Percentiles rank a stretch among this genome's conserved stretches.
These are phyloP conservation scores for Botrytis tulipae DNA, from an alignment of 2,329 filamentous ascomycete species.

Conservation along the genomic window DNA sequence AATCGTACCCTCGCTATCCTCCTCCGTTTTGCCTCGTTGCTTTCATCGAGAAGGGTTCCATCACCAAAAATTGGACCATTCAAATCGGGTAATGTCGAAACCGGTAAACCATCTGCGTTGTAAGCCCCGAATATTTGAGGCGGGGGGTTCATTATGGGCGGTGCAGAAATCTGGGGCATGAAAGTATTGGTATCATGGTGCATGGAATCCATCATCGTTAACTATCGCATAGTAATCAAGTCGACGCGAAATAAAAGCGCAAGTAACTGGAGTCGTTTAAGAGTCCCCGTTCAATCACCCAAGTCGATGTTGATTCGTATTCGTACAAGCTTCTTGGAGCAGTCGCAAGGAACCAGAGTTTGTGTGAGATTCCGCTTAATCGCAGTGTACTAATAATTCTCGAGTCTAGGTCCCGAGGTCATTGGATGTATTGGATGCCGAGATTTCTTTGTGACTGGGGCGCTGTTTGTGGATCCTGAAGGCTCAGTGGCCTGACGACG, in stretches of 20 bases:
- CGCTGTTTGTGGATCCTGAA: constrained; percentile 13
- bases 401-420: not conserved
- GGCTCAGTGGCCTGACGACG: constrained; percentile 3
- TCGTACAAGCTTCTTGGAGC: constrained; percentile 6
- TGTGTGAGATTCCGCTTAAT: not conserved
- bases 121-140: constrained; percentile 69
- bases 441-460: constrained; percentile 3
- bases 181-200: constrained; percentile 33
- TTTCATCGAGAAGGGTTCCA: constrained; percentile 57
- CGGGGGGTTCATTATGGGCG: constrained; percentile 63
- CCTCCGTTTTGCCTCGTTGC: constrained; percentile 70
- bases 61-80: constrained; percentile 61
- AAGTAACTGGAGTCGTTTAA: not conserved
- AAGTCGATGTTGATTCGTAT: constrained; percentile 10
- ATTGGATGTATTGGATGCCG: not conserved
- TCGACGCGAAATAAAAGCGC: not conserved
- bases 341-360: constrained; percentile 3
- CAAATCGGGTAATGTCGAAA: constrained; percentile 57
- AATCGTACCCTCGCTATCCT: constrained; percentile 60
- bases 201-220: constrained; percentile 27
- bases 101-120: constrained; percentile 56
- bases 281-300: not conserved
- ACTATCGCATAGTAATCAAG: constrained; percentile 22
- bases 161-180: constrained; percentile 58
- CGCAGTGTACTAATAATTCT: not conserved